A percentile compares a stretch with the other conserved stretches of the same genome.
These are phyloP conservation scores for Populus pruinosa DNA, from an alignment of 345 rosid genomes.

Conservation along the genomic window DNA sequence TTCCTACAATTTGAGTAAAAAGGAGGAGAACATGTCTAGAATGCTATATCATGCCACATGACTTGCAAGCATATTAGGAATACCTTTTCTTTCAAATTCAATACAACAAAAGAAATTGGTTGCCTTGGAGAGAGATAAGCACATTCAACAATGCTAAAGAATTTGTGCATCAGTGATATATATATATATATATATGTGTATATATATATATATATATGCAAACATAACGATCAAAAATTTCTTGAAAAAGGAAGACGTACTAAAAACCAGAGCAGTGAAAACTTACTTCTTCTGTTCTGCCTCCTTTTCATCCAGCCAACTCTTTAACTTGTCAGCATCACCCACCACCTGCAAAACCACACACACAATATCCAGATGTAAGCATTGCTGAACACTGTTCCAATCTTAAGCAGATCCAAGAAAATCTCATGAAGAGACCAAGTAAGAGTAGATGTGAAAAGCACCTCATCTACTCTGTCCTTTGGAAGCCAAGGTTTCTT, in stretches of 20 bases:
- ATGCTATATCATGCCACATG: not conserved
- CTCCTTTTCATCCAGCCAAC: conserved; percentile 85
- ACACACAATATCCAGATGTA: not conserved
- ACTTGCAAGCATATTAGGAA: not conserved
- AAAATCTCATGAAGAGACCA: not conserved
- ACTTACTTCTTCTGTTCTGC: conserved; percentile 77
- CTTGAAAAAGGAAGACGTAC: not conserved
- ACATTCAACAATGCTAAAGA: not conserved
- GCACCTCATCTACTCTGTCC: conserved; percentile 70
- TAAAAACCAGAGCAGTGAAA: not conserved
- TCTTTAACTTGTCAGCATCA: conserved; percentile 59
- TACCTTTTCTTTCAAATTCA: not conserved
- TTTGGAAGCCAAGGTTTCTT: conserved; percentile 92
- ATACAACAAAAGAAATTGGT: not conserved
- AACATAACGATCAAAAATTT: not conserved
- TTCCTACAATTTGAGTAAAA: not conserved
- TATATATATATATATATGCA: too few species aligned
- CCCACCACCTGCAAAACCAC: conserved; percentile 44
- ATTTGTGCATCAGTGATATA: not conserved
- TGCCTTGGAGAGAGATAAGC: not conserved
- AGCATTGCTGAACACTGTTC: not conserved
- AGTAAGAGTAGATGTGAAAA: conserved; percentile 4
- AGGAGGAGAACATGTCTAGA: not conserved
- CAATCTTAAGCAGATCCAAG: not conserved
- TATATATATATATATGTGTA: too few species aligned